Evolutionary conservation across 192 early-diverging fungal genomes (phyloP).

Genomic region (Coemansia sp.): DNA sequence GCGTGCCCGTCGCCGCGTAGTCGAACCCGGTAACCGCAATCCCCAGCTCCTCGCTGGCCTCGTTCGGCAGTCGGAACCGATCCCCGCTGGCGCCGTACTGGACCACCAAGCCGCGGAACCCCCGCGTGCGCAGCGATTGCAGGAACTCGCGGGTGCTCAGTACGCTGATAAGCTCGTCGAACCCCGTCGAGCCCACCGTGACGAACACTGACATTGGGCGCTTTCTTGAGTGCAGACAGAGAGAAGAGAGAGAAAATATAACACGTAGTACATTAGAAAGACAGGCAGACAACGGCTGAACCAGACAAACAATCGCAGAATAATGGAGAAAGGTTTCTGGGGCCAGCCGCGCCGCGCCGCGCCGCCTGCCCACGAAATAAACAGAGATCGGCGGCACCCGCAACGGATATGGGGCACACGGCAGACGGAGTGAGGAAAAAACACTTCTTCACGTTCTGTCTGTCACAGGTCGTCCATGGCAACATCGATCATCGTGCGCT

Average conservation of each 20-base stretch:
- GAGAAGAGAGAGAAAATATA: neutral
- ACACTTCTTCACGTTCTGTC: neutral
- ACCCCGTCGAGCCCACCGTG: slow-evolving; percentile 92
- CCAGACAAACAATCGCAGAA: neutral
- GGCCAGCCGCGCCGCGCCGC: no score
- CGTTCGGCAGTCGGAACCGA: slow-evolving; percentile 27
- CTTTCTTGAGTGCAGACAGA: neutral
- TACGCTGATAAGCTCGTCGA: slow-evolving; percentile 69
- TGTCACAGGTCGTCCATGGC: slow-evolving; percentile 20
- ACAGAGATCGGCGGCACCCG: no score
- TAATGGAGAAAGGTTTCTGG: no score
- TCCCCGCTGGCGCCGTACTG: slow-evolving; percentile 67
- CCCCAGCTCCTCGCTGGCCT: slow-evolving; percentile 4
- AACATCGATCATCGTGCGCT: slow-evolving; percentile 21
- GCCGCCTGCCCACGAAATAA: no score
- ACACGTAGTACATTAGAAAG: neutral
- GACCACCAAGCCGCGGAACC: slow-evolving; percentile 60
- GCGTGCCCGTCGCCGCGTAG: slow-evolving; percentile 60
- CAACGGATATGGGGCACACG: no score
- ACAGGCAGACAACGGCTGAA: neutral
- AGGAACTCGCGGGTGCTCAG: slow-evolving; percentile 56
- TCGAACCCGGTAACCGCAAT: slow-evolving; percentile 54
- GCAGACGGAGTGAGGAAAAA: neutral
- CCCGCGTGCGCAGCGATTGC: slow-evolving; percentile 43
- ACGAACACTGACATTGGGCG: slow-evolving; percentile 62